A percentile compares a stretch with the other conserved stretches of the same genome.
These are phyloP conservation scores for Pseudozyma sp. DNA, from an alignment of 1,284 basidiomycete genomes.

Conservation along the genomic window DNA sequence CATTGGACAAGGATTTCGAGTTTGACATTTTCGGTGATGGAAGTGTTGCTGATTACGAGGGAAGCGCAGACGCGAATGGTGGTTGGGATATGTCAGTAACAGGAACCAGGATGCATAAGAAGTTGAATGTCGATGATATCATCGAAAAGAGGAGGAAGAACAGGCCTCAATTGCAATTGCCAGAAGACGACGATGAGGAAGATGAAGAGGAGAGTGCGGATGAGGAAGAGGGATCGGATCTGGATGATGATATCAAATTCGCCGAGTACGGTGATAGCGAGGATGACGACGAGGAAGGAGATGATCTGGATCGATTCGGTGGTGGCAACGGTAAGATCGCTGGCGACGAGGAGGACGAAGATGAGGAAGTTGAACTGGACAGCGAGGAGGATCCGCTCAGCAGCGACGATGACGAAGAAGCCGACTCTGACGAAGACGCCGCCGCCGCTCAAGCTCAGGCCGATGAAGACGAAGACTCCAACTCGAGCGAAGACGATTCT, in stretches of 20 bases:
- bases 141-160: constrained; percentile 62
- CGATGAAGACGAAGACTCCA: constrained; percentile 21
- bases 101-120: constrained; percentile 48
- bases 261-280: constrained; percentile 52
- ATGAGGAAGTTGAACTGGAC: constrained; percentile 66
- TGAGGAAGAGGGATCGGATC: neutral
- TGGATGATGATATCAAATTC: constrained; percentile 49
- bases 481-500: constrained; percentile 44
- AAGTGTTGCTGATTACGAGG: constrained; percentile 20
- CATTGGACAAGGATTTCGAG: constrained; percentile 60
- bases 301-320: constrained; percentile 54
- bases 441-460: constrained; percentile 13
- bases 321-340: constrained; percentile 56
- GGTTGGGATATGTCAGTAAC: constrained; percentile 63
- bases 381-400: constrained; percentile 42
- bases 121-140: constrained; percentile 66
- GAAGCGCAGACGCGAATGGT: constrained; percentile 8
- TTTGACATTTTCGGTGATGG: constrained; percentile 62
- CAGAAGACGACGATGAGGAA: constrained; percentile 34
- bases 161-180: constrained; percentile 26
- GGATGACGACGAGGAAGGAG: constrained; percentile 76
- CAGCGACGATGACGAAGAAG: constrained; percentile 11
- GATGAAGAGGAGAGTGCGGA: constrained; percentile 28
- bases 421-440: constrained; percentile 10
- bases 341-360: constrained; percentile 55